phyloP scores from a whole-genome alignment of 2,329 filamentous ascomycete species.

The Karstenula rhodostoma region DNA sequence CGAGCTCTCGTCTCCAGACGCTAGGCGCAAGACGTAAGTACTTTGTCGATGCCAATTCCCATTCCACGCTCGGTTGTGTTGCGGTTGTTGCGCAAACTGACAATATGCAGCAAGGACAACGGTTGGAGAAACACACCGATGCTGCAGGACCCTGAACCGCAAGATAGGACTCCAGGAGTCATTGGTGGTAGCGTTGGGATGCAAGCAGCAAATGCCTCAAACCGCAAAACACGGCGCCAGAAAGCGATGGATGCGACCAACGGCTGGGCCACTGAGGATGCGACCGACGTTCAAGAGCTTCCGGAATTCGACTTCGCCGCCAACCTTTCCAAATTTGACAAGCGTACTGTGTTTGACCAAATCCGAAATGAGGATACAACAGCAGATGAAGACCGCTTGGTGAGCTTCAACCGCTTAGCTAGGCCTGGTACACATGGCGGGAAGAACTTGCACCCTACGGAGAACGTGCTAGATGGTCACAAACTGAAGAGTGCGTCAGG shows the following conservation, averaged over 20 bases:
- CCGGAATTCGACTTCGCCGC: conserved; percentile 94
- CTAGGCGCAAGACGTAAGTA: conserved; percentile 44
- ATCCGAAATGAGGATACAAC: conserved; percentile 88
- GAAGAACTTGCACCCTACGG: conserved; percentile 89
- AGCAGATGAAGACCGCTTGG: conserved; percentile 89
- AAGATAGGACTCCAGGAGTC: conserved; percentile 45
- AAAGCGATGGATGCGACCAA: conserved; percentile 68
- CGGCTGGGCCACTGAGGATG: conserved; percentile 95
- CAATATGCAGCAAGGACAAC: conserved; percentile 59
- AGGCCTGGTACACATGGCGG: conserved; percentile 66
- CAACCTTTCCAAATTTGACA: conserved; percentile 93
- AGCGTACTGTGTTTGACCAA: conserved; percentile 88
- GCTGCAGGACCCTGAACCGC: conserved; percentile 65
- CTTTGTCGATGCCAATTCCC: conserved; percentile 20
- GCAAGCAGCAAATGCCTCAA: conserved; percentile 48
- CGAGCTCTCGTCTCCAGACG: conserved; percentile 38
- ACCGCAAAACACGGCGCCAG: conserved; percentile 56
- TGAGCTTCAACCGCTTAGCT: conserved; percentile 79
- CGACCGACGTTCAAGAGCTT: conserved; percentile 91
- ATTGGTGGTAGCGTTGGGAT: conserved; percentile 49
- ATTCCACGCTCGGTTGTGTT: neutral
- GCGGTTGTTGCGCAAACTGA: conserved; percentile 18
- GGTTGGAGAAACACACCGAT: conserved; percentile 74
- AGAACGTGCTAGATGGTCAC: conserved; percentile 81
- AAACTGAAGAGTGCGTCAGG: conserved; percentile 45